Evolutionary conservation across 306 rosid species (phyloP).

Genomic region (Macrotyloma uniflorum): DNA sequence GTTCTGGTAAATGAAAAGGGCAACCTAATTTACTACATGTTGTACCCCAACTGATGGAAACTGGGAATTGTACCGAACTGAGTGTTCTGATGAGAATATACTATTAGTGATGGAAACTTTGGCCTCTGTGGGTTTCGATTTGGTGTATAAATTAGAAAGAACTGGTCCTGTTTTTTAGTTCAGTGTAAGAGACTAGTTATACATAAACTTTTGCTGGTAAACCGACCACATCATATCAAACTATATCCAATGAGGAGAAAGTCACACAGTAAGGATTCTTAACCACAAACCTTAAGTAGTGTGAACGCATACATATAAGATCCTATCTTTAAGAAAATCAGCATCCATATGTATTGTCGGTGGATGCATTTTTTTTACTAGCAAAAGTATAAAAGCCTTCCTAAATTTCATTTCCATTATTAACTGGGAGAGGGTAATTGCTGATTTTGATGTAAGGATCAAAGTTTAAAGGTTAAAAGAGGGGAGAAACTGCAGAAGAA

Average conservation of each 20-base stretch:
- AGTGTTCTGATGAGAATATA: background rate
- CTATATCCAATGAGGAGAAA: background rate
- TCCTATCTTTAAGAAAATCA: background rate
- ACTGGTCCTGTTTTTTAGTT: background rate
- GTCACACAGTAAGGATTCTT: background rate
- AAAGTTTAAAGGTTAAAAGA: background rate
- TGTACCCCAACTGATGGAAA: too few species aligned
- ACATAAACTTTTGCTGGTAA: background rate
- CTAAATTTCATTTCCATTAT: background rate
- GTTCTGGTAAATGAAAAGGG: background rate
- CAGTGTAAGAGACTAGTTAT: background rate
- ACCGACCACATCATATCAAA: conserved; percentile 3
- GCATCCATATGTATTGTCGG: conserved; percentile 14
- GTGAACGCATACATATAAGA: background rate
- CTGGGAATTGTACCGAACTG: background rate
- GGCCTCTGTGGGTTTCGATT: background rate
- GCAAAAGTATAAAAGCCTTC: background rate
- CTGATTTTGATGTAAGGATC: background rate
- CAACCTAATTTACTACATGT: background rate
- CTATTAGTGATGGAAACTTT: background rate
- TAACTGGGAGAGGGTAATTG: background rate
- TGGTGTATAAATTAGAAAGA: background rate
- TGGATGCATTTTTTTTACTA: background rate
- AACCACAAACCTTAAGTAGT: background rate
- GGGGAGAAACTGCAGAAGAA: background rate